Evolutionary conservation across 306 rosid species (phyloP).

Genomic region (Pterocarpus macrocarpus): DNA sequence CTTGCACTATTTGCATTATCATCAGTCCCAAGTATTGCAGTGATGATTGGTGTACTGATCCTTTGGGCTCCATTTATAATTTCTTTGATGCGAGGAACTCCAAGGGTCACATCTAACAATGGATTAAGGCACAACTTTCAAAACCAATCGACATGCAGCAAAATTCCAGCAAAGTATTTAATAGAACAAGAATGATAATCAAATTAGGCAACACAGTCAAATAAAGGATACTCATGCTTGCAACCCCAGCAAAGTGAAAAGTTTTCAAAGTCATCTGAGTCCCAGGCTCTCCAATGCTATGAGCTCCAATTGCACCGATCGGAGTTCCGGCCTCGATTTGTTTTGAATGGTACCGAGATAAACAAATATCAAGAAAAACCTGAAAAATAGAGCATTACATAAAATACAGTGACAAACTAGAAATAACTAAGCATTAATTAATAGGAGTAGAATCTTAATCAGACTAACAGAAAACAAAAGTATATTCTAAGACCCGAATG

Average conservation of each 20-base stretch:
- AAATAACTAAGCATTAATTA: too few species aligned
- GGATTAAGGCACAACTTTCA: conserved; percentile 60
- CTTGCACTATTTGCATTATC: conserved; percentile 66
- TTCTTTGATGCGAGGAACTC: conserved; percentile 98
- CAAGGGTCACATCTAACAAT: conserved; percentile 84
- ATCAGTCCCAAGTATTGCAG: conserved; percentile 72
- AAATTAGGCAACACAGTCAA: conserved; percentile 21
- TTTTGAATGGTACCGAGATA: conserved; percentile 80
- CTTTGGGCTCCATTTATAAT: conserved; percentile 80
- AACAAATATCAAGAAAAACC: conserved; percentile 88
- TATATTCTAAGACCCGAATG: too few species aligned
- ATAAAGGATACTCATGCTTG: conserved; percentile 99
- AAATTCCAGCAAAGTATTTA: conserved; percentile 19
- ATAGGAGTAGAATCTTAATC: too few species aligned
- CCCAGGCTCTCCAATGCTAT: conserved; percentile 99
- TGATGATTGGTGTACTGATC: conserved; percentile 89
- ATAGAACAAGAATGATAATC: conserved; percentile 24
- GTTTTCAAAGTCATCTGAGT: conserved; percentile 97
- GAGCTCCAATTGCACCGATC: conserved; percentile 97
- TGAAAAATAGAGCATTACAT: conserved; percentile 43
- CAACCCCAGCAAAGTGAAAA: conserved; percentile 99
- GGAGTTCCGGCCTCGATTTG: conserved; percentile 94
- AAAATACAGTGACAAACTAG: neutral
- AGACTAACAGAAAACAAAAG: too few species aligned
- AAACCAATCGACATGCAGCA: conserved; percentile 40